Base-by-base conservation (phyloP, 140 eudicot species). In the Stevia rebaudiana region DNA sequence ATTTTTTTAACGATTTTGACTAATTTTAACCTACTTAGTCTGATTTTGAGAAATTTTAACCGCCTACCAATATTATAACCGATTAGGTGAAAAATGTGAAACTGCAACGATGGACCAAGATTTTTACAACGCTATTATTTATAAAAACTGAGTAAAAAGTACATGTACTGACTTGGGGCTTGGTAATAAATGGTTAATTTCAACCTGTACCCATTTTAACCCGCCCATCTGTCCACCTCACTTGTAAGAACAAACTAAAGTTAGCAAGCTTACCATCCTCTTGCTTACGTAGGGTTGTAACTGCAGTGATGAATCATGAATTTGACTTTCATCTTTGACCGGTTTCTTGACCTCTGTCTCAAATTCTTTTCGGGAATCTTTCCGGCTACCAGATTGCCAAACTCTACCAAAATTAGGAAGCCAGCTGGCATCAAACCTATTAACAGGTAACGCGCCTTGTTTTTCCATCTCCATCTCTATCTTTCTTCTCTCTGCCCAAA, bases 401-500 rank as follows among this genome's bases (percentile, higher is more conserved):
- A 92, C 96, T 71, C 98, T 59, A 43, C 98, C 98, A 25, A 92
- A 92, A 55, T 92, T 85, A 23, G 98, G 98, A 52, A 92, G 98
- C 98, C 98, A 88, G 63, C 82, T 82, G 25, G 86, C 80, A 70
- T 85, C 89, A 59, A 62, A 82, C 19, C 19, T 72, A 70, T 72
- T 75, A 13, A 24, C 30, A 16, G 77, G 80, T 31, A 77, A 57
- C 73, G 67, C 83, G 66, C 98, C 98, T 76, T 71, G 75, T 70
- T 69, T 88, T 74, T 92, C 96, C 94, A 81, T 41, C 72, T 87
- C 95, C 87, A 92, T 57, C 76, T 92, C 98, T 22, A 81, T 36
- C 65, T 81, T 92, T 84, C 96, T 85, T 73, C 79, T 88, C 72
- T 92, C 98, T 24, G 98, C 98, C 96, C 96, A 92, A 25, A 94